A percentile compares a stretch with the other conserved stretches of the same genome.
Conservation (phyloP, 352 stramenopile species). For the Phytophthora quininea region DNA sequence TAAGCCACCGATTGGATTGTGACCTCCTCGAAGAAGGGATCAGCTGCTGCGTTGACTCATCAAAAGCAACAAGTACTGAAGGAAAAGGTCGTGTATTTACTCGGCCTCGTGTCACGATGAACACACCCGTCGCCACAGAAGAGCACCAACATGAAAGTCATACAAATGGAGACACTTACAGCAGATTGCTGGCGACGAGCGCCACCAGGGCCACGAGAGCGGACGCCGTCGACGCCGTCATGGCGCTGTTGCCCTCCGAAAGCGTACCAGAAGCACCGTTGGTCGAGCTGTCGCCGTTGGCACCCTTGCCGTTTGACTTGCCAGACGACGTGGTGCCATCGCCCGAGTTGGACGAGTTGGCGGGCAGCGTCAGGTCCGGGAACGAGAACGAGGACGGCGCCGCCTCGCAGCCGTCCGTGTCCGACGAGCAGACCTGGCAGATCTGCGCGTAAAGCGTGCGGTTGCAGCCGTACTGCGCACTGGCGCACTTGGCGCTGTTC, state of each 20-base stretch:
- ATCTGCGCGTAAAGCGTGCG: conserved; percentile 59
- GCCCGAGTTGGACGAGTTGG: conserved; percentile 19
- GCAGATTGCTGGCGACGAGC: conserved; percentile 26
- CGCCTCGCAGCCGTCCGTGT: conserved; percentile 35
- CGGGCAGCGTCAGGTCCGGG: conserved; percentile 43
- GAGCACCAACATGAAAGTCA: conserved; percentile 6
- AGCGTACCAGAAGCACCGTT: conserved; percentile 13
- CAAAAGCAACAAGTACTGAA: conserved; percentile 9
- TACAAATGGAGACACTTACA: conserved; percentile 32
- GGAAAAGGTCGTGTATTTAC: too few species aligned
- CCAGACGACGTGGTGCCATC: conserved; percentile 8
- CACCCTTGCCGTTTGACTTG: conserved; percentile 8
- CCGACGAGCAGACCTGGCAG: conserved; percentile 48
- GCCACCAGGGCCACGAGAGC: conserved; percentile 29
- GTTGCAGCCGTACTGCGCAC: conserved; percentile 45
- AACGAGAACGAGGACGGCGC: conserved; percentile 52
- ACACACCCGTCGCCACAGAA: conserved; percentile 3
- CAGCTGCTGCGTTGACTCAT: conserved; percentile 10
- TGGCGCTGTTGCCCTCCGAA: conserved; percentile 21
- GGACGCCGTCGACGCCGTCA: conserved; percentile 20
- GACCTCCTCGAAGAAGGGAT: not conserved
- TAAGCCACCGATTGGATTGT: not conserved
- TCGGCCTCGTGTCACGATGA: conserved; percentile 8
- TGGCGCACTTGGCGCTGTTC: conserved; percentile 50
- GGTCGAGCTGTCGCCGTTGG: conserved; percentile 11